Conservation (phyloP, 306 rosid genomes). For the peach (Prunus persica) region Prunus_persica_NCBIv2 NC_034012.1:22399001-22399500, state of each 20-base stretch:
- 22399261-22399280: slow-evolving; percentile 10
- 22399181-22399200: slow-evolving; percentile 34
- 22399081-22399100: slow-evolving; percentile 68
- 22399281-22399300: slow-evolving; percentile 3
- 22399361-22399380: neutral
- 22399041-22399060: neutral
- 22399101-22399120: slow-evolving; percentile 95
- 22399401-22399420: too few species aligned
- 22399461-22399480: neutral
- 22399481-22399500: neutral
- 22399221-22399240: slow-evolving; percentile 14
- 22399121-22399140: slow-evolving; percentile 57
- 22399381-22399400: neutral
- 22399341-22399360: slow-evolving; percentile 39
- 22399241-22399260: slow-evolving; percentile 24
- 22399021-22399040: neutral
- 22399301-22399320: slow-evolving; percentile 29
- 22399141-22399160: slow-evolving; percentile 33
- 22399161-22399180: slow-evolving; percentile 22
- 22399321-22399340: slow-evolving; percentile 25
- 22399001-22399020: neutral
- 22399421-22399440: neutral
- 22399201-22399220: slow-evolving; percentile 20
- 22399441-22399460: neutral
- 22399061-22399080: neutral